Evolutionary conservation across 371 early-diverging fungal species (phyloP).

Genomic region (Mortierella sp.): DNA sequence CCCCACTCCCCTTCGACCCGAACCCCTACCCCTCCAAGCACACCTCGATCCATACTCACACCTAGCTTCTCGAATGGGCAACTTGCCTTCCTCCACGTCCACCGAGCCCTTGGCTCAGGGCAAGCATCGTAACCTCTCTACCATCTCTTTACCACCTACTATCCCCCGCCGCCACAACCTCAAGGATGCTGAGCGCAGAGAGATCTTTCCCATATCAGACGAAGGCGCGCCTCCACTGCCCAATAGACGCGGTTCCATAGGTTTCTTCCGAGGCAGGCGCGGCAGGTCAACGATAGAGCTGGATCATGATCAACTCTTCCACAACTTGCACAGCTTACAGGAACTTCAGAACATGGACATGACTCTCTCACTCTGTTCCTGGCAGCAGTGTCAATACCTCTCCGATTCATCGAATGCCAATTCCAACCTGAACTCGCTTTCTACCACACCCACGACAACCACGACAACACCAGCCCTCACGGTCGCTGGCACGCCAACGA

Average conservation of each 20-base stretch:
- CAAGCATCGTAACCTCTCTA: constrained; percentile 45
- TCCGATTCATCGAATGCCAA: constrained; percentile 29
- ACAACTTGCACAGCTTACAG: constrained; percentile 39
- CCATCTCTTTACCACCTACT: constrained; percentile 46
- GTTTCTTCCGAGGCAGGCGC: constrained; percentile 50
- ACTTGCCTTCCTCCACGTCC: constrained; percentile 47
- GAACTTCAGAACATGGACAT: constrained; percentile 37
- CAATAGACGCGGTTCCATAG: constrained; percentile 44
- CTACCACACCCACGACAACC: constrained; percentile 46
- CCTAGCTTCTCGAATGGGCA: constrained; percentile 37
- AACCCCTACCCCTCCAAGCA: neutral
- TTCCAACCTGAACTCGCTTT: constrained; percentile 36
- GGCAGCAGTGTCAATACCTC: constrained; percentile 34
- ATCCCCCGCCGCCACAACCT: constrained; percentile 52
- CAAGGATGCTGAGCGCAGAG: constrained; percentile 48
- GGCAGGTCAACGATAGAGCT: constrained; percentile 28
- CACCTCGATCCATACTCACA: constrained; percentile 7
- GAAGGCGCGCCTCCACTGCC: constrained; percentile 37
- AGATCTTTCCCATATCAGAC: constrained; percentile 53
- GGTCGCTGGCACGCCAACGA: constrained; percentile 42
- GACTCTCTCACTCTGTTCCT: constrained; percentile 32
- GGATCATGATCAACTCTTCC: constrained; percentile 43
- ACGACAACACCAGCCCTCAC: constrained; percentile 41
- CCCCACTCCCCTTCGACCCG: neutral
- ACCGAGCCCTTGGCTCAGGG: constrained; percentile 50